phyloP scores from a whole-genome alignment of 176 grass and related monocot genomes.

The Tillandsia leiboldiana region DNA sequence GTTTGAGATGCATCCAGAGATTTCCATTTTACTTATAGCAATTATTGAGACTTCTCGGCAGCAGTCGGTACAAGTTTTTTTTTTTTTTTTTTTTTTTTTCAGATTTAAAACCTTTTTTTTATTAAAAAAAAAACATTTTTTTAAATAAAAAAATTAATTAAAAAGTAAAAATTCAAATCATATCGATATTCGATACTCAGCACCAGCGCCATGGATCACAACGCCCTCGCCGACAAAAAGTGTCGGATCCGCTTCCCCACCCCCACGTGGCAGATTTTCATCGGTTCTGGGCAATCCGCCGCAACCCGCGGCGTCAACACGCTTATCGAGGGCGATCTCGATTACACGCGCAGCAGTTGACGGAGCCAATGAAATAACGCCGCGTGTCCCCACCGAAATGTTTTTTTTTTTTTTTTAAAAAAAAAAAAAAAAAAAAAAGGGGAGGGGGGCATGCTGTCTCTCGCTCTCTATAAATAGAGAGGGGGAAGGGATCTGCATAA shows the following conservation, averaged over 20 bases:
- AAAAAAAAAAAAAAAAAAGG: too few species aligned
- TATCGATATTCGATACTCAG: neutral
- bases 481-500: neutral
- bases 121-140: too few species aligned
- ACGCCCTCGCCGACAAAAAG: neutral
- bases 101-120: too few species aligned
- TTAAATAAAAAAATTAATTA: too few species aligned
- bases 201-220: neutral
- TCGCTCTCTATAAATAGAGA: neutral
- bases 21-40: too few species aligned
- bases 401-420: too few species aligned
- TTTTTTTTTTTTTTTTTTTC: neutral
- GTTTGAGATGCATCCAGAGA: too few species aligned
- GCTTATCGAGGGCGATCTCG: neutral
- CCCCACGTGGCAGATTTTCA: conserved; percentile 8
- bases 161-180: neutral
- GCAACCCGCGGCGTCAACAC: neutral
- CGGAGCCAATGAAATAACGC: neutral
- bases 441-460: too few species aligned
- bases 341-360: too few species aligned
- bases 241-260: neutral
- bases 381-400: neutral
- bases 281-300: neutral
- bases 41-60: neutral
- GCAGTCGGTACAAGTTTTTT: neutral